Base-by-base conservation (phyloP, 2,329 filamentous ascomycete genomes). In the Ophiostoma sp. region DNA sequence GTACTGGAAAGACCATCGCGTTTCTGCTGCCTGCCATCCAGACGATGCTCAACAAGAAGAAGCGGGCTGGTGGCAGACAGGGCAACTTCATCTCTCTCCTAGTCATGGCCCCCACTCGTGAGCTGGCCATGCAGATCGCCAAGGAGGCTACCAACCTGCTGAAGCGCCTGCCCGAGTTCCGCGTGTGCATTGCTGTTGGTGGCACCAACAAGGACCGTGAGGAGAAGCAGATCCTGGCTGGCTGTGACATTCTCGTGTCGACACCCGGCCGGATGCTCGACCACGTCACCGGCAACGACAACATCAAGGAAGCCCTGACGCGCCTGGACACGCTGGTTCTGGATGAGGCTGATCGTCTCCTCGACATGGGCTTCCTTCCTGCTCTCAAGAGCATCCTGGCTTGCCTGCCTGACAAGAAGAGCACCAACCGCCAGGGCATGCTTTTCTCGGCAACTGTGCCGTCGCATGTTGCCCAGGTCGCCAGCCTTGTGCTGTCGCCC, bases 391-490 rank as follows among this genome's bases (percentile, higher is more conserved):
- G 92, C 75, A 94, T 96, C 72, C 83, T 96, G 27, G 83, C 85
- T 74, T 86, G 88, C 13, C 82, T 96, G 4, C 92, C 92, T 0
- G 79, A 85, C 72, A 87, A 89, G 77, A 77, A 81, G 1, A 78
- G 83, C 68, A 85, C 87, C 36, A 83, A 88, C 71, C 80, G 86
- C 68, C 88, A 89, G 73, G 93, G 92, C 67, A 92, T 92, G 83
- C 87, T 95, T 66, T 96, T 95, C 83, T 93, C 90, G 3, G 93
- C 93, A 11, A 96, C 93, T 27, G 90, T 96, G 79, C 89, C 87
- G 54, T 86, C 87, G 33, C 93, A 94, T 77, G 90, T 96, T 69
- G 85, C 93, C 76, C 87, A 89, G 72, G 85, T 96, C 70, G 90
- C 93, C 54, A 84, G 86, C 57, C 78, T 85, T 65, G 91, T 89